These are phyloP conservation scores for Pelagophyceae sp. DNA, from an alignment of 352 stramenopile species.

Conservation along the genomic window DNA sequence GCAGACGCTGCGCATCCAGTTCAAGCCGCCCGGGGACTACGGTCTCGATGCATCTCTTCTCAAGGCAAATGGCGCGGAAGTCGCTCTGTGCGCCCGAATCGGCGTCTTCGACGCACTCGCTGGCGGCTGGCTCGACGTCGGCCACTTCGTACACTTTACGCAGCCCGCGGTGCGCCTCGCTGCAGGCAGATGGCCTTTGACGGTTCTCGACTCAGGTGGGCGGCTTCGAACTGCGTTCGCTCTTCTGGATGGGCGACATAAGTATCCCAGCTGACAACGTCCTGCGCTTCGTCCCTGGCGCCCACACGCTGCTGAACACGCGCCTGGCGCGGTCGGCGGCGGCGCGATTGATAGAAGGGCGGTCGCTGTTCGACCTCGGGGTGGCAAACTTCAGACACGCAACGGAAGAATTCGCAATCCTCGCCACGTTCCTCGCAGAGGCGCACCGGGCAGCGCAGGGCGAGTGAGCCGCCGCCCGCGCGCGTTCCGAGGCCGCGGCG, in stretches of 20 bases:
- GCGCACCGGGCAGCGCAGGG: no score
- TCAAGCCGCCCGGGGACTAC: not conserved
- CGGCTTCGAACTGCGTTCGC: not conserved
- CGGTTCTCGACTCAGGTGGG: no score
- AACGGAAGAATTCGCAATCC: not conserved
- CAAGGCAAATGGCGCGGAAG: not conserved
- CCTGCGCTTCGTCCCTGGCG: not conserved
- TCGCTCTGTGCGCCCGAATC: not conserved
- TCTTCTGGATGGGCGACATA: constrained; percentile 5
- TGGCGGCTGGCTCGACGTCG: constrained; percentile 13
- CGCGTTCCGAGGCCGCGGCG: no score
- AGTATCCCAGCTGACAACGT: not conserved
- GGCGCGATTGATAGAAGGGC: not conserved
- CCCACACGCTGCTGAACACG: not conserved
- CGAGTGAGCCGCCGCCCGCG: no score
- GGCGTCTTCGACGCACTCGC: not conserved
- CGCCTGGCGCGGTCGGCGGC: not conserved
- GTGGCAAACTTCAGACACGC: not conserved
- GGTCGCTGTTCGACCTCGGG: not conserved
- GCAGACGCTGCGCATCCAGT: constrained; percentile 1
- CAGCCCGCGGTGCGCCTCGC: not conserved
- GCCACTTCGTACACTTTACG: constrained; percentile 6
- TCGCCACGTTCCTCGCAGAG: not conserved
- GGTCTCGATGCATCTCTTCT: not conserved
- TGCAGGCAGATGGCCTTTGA: no score